These are phyloP conservation scores for Verticillium dahliae DNA, from an alignment of 2,329 filamentous ascomycete species.

Conservation along the genomic window DNA sequence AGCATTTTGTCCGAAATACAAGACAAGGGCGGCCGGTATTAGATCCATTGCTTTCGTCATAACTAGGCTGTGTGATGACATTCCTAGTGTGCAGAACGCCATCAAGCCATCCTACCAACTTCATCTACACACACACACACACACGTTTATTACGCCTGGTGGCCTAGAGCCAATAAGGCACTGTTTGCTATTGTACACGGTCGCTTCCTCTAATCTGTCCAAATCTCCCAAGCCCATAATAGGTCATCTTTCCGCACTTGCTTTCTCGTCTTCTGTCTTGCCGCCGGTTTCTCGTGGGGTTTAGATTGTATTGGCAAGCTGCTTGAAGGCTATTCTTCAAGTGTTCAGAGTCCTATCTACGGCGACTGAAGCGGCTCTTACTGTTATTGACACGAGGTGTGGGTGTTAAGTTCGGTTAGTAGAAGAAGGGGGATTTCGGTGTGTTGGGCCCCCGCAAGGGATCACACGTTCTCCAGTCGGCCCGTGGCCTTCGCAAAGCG, in stretches of 20 bases:
- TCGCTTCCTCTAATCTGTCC: background rate
- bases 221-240: background rate
- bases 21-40: no score
- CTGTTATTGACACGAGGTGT: conserved; percentile 2
- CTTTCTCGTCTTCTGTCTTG: background rate
- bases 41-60: no score
- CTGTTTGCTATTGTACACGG: background rate
- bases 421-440: background rate
- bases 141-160: conserved; percentile 1
- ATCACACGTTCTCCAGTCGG: conserved; percentile 11
- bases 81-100: no score
- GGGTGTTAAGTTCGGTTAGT: conserved; percentile 2
- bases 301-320: conserved; percentile 6
- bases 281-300: background rate
- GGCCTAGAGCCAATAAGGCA: background rate
- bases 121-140: background rate
- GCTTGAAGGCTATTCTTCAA: conserved; percentile 12
- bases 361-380: conserved; percentile 9
- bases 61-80: no score
- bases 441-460: background rate
- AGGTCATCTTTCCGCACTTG: background rate
- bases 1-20: no score
- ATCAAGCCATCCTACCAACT: no score
- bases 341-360: conserved; percentile 12
- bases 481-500: conserved; percentile 20